Evolutionary conservation across 1,284 basidiomycete species (phyloP).

Genomic region (Phylloboletellus chloephorus): DNA sequence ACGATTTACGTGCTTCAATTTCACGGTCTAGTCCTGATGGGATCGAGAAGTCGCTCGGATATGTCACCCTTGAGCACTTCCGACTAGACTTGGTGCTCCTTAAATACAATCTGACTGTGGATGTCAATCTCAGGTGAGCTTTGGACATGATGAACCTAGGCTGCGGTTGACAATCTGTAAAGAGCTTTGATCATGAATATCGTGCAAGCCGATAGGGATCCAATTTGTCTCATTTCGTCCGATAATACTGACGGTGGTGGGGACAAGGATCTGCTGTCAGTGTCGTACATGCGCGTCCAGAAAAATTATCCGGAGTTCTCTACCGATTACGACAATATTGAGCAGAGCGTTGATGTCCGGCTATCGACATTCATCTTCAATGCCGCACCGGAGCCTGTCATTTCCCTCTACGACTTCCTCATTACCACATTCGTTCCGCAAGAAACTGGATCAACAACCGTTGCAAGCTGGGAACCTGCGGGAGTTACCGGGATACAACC

Average conservation of each 20-base stretch:
- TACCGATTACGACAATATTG: constrained; percentile 79
- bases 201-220: constrained; percentile 53
- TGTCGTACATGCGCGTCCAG: constrained; percentile 81
- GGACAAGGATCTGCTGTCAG: constrained; percentile 73
- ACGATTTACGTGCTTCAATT: constrained; percentile 79
- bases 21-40: constrained; percentile 63
- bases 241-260: constrained; percentile 42
- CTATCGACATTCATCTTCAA: constrained; percentile 92
- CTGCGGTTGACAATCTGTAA: constrained; percentile 10
- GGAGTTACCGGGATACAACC: constrained; percentile 13
- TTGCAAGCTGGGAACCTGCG: constrained; percentile 13
- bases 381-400: constrained; percentile 86
- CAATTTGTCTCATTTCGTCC: constrained; percentile 78
- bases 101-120: constrained; percentile 86
- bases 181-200: constrained; percentile 71
- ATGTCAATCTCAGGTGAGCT: constrained; percentile 71
- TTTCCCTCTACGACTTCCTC: constrained; percentile 94
- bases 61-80: constrained; percentile 81
- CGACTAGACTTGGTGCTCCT: constrained; percentile 68
- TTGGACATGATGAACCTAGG: background rate
- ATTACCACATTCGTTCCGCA: constrained; percentile 90
- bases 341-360: constrained; percentile 85
- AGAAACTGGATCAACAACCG: constrained; percentile 14
- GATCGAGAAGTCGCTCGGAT: constrained; percentile 70
- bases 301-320: constrained; percentile 85